Base-by-base conservation (phyloP, 1,284 basidiomycete species). In the Moesziomyces parantarcticus region DNA sequence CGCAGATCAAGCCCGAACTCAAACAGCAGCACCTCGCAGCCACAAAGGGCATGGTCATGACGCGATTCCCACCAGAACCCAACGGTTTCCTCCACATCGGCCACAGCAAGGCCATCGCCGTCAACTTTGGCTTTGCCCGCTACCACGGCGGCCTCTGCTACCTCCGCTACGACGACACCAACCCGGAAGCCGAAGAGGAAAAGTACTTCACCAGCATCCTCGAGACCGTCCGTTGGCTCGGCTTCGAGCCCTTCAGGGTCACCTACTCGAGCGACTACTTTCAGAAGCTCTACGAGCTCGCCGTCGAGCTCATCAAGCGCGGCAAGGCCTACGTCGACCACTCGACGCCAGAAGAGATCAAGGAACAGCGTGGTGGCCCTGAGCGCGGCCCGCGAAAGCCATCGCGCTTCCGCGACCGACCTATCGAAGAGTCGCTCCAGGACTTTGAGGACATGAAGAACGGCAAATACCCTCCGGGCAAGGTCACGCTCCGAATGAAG, bases 201-300 rank as follows among this genome's bases (percentile, higher is more conserved):
- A 87, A 90, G 73, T 99, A 97, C 85, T 97, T 99, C 82, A 93
- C 96, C 84, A 96, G 92, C 67, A 98, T 99, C 57, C 86, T 99
- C 79, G 95, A 98, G 85, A 93, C 91, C 71, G 89, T 99, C 48
- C 89, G 95, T 72, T 99, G 97, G 97, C 88, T 99, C 26, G 97
- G 97, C 1, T 99, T 90, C 80, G 95, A 99, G 84, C 97, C 97
- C 6, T 98, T 92, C 92, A 94, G 94, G 85, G 94, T 99, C 86
- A 99, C 97, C 14, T 99, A 99, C 85, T 98, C 96, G 51, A 96
- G 93, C 81, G 97, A 99, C 86, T 94, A 99, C 86, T 99, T 99
- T 85, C 89, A 92, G 70, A 86, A 90, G 81, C 86, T 99, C 21
- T 92, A 96, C 82, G 90, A 91, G 22, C 88, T 98, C 26, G 96